Evolutionary conservation across 768 basidiomycete species (phyloP).

Genomic region (Agaricus subrufescens): DNA sequence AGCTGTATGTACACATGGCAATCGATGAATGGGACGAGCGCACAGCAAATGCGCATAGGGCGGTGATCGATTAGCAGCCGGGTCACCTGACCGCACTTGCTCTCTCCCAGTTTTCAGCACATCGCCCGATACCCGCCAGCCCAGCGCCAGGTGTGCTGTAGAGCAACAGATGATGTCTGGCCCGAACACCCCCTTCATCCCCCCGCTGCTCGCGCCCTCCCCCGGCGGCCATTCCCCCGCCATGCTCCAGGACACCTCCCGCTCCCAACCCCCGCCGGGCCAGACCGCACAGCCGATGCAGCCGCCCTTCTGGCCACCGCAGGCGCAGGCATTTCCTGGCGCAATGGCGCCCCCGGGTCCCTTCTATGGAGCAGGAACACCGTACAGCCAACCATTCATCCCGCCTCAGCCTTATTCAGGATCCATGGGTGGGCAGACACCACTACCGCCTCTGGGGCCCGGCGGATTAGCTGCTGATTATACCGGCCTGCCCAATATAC

Average conservation of each 20-base stretch:
- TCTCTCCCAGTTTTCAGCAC: no score
- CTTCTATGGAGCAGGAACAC: not conserved
- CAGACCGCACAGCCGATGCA: conserved; percentile 1
- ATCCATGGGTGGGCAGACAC: not conserved
- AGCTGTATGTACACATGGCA: not conserved
- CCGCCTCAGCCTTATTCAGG: not conserved
- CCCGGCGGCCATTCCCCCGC: conserved; percentile 7
- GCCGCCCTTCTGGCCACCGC: not conserved
- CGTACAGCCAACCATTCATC: conserved; percentile 1
- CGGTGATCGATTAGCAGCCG: no score
- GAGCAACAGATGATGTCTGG: conserved; percentile 2
- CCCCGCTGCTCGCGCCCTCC: conserved; percentile 11
- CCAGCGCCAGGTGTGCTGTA: no score
- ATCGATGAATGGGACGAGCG: no score
- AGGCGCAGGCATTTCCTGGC: not conserved
- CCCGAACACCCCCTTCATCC: conserved; percentile 13
- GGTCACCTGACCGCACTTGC: no score
- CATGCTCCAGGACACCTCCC: conserved; percentile 2
- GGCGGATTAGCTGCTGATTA: conserved; percentile 6
- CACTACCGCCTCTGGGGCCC: conserved; percentile 1
- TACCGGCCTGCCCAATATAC: conserved; percentile 1
- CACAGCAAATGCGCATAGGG: no score
- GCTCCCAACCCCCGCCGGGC: not conserved
- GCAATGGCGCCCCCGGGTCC: not conserved
- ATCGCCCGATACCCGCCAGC: no score